phyloP scores from a whole-genome alignment of 805 yeast genomes.

The Candida krabiensis region DNA sequence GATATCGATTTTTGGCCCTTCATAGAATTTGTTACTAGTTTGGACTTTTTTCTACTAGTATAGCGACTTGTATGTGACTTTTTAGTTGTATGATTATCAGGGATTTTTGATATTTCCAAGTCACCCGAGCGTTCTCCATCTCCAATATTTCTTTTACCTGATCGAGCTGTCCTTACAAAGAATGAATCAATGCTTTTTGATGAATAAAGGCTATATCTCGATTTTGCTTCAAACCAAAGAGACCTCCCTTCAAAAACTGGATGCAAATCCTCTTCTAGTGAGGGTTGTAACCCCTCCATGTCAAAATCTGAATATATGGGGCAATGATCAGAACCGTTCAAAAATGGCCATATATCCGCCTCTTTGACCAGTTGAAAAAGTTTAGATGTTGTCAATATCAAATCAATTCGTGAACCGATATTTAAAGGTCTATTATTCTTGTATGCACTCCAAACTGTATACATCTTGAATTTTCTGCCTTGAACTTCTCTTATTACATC shows the following conservation, averaged over 20 bases:
- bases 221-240: conserved; percentile 55
- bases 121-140: not conserved
- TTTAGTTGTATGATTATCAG: not conserved
- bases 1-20: conserved; percentile 23
- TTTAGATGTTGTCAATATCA: conserved; percentile 52
- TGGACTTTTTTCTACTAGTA: conserved; percentile 19
- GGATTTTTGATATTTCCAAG: not conserved
- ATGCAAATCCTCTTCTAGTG: conserved; percentile 2
- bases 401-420: conserved; percentile 86
- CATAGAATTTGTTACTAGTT: not conserved
- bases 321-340: conserved; percentile 93
- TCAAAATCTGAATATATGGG: conserved; percentile 77
- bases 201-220: conserved; percentile 40
- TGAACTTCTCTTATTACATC: conserved; percentile 61
- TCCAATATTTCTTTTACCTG: conserved; percentile 1
- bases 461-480: conserved; percentile 62
- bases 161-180: conserved; percentile 16
- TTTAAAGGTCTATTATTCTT: conserved; percentile 76
- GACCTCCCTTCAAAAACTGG: conserved; percentile 6
- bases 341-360: conserved; percentile 62
- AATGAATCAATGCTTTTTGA: conserved; percentile 32
- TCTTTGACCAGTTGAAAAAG: conserved; percentile 35
- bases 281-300: conserved; percentile 8
- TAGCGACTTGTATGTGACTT: conserved; percentile 8
- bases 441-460: conserved; percentile 90